Evolutionary conservation across 768 basidiomycete species (phyloP).

Genomic region (Leccinum fibrillosum): DNA sequence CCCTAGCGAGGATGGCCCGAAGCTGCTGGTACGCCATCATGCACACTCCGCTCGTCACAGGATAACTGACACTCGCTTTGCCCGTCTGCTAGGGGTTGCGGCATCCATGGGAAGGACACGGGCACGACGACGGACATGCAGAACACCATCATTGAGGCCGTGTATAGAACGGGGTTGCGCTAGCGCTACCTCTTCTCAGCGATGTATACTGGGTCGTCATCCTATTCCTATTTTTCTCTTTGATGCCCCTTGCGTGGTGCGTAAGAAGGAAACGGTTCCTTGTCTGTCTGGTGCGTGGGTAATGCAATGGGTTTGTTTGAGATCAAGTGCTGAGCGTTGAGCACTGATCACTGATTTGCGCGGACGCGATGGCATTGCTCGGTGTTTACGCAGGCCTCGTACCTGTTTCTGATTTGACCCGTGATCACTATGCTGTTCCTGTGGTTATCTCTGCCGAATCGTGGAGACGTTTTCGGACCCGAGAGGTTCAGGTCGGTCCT

Average conservation of each 20-base stretch:
- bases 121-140: slow-evolving; percentile 39
- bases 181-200: neutral
- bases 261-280: neutral
- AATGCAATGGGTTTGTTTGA: neutral
- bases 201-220: slow-evolving; percentile 11
- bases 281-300: neutral
- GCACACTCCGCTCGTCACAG: neutral
- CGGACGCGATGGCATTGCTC: neutral
- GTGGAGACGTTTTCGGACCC: neutral
- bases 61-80: neutral
- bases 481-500: too few relatives aligned
- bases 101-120: slow-evolving; percentile 67
- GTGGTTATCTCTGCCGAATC: neutral
- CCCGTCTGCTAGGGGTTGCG: slow-evolving; percentile 42
- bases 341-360: neutral
- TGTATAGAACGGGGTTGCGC: slow-evolving; percentile 11
- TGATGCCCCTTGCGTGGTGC: neutral
- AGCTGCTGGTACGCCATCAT: slow-evolving; percentile 53
- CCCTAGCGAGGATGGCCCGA: slow-evolving; percentile 70
- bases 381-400: neutral
- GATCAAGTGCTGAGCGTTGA: neutral
- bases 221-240: neutral
- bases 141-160: slow-evolving; percentile 40
- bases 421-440: neutral
- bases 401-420: neutral